These are phyloP conservation scores for Sporobolomyces pararoseus DNA, from an alignment of 768 basidiomycete species.

Conservation along the genomic window DNA sequence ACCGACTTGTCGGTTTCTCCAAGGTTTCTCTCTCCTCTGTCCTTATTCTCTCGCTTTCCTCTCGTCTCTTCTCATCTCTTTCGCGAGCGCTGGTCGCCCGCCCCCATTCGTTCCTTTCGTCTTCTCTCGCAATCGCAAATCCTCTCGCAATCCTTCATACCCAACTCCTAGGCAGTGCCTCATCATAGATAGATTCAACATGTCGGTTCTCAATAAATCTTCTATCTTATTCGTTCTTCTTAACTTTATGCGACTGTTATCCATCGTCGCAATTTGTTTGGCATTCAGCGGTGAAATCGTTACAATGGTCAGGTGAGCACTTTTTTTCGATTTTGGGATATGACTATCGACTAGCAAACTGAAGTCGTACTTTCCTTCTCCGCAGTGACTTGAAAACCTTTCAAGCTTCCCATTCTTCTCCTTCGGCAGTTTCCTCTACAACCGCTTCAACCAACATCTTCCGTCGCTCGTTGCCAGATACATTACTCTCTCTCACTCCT, in stretches of 20 bases:
- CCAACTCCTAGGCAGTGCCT: neutral
- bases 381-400: conserved; percentile 27
- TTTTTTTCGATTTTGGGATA: neutral
- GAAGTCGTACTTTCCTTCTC: fast-evolving
- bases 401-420: neutral
- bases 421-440: neutral
- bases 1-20: too few relatives aligned
- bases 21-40: neutral
- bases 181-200: neutral
- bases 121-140: neutral
- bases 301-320: conserved; percentile 25
- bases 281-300: conserved; percentile 30
- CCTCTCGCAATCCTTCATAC: neutral
- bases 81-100: conserved; percentile 3
- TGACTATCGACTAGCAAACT: neutral
- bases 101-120: neutral
- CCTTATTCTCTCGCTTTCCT: neutral
- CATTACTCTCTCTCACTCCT: neutral
- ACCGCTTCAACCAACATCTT: conserved; percentile 14
- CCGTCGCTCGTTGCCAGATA: neutral
- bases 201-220: conserved; percentile 7
- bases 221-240: conserved; percentile 25
- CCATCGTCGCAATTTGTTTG: conserved; percentile 32
- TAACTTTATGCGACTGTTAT: conserved; percentile 28
- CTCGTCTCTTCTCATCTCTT: neutral